Base-by-base conservation (phyloP, 2,329 filamentous ascomycete species). In the Fusarium begoniae region DNA sequence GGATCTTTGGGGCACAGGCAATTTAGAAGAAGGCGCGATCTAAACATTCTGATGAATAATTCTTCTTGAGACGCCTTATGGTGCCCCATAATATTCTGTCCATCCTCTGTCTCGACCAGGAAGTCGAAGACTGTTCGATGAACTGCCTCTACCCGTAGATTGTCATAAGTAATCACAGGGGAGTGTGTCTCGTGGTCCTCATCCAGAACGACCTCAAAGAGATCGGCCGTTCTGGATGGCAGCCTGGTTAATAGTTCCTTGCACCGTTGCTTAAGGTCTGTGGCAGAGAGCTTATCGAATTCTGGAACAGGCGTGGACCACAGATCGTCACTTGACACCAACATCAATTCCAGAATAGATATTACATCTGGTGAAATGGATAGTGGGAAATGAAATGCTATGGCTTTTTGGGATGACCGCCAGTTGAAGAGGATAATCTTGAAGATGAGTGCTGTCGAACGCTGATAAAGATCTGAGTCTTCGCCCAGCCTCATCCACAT, bases 1-100 rank as follows among this genome's bases (percentile, higher is more conserved):
- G 6, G 35, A 37, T 7, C 13, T 41, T 10, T 1, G 6, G 22
- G 15, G 0, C 24, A 14, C 8, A 45, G 13, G 6, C 6, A 47
- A 15, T 47, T 0, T 30, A 6, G 26, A 2, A 48, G 13, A 3
- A 48, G 26, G 0, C 20, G 0, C 0, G 45, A 12, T 12, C 9
- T 30, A 3, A 48, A 48, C 0, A 0, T 17, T 8, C 26, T 30
- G 4, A 48, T 2, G 3, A 48, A 48, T 0, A 30, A 0, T 0
- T 48, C 20, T n/a, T 8, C 26, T 8, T 22, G 4, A 8, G 26
- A 8, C 3, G 26, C 13, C 6, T 48, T 11, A 2, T 17, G 13
- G 0, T 30, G 4, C 1, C 2, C 9, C 20, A 17, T 15, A 2
- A 48, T 15, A 0, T 11, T 48, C 9, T 17, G 8, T 30, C 26